Evolutionary conservation across 2,329 filamentous ascomycete genomes (phyloP).

Genomic region (Aspergillus sp.): DNA sequence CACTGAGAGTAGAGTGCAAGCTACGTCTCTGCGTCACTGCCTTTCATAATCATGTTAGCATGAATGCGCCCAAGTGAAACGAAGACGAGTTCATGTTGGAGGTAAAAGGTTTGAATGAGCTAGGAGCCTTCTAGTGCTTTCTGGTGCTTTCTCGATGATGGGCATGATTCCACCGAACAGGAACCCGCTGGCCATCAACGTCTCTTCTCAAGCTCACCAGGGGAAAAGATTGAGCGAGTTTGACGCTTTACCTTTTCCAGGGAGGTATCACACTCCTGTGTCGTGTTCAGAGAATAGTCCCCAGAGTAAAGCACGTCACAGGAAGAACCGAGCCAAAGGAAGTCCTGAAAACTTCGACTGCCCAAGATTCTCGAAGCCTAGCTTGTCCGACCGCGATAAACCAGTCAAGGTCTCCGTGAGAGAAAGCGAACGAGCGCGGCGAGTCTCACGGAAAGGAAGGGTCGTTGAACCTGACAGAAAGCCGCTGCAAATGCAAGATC

Average conservation of each 20-base stretch:
- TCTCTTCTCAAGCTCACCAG: constrained; percentile 13
- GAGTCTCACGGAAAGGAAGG: constrained; percentile 30
- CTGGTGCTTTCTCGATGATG: constrained; percentile 5
- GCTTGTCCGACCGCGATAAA: constrained; percentile 37
- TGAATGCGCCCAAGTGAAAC: constrained; percentile 14
- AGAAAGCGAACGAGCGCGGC: not conserved
- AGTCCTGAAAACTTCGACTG: constrained; percentile 9
- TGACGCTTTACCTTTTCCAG: constrained; percentile 39
- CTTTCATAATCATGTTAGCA: constrained; percentile 33
- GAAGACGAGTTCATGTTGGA: constrained; percentile 9
- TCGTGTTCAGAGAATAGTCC: constrained; percentile 16
- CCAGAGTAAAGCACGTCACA: constrained; percentile 20
- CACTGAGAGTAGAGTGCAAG: constrained; percentile 15
- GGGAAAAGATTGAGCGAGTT: constrained; percentile 15
- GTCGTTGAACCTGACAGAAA: constrained; percentile 28
- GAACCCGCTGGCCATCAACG: constrained; percentile 9
- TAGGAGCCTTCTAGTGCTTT: constrained; percentile 7
- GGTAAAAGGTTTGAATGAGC: not conserved
- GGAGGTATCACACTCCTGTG: constrained; percentile 7
- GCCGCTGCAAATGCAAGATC: constrained; percentile 21
- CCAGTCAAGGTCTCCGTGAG: constrained; percentile 41
- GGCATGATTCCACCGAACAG: constrained; percentile 7
- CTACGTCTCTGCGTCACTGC: constrained; percentile 30
- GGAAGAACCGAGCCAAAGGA: constrained; percentile 5
- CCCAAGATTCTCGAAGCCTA: constrained; percentile 27